These are phyloP conservation scores for Fusarium phyllophilum DNA, from an alignment of 2,329 filamentous ascomycete species.

Conservation along the genomic window DNA sequence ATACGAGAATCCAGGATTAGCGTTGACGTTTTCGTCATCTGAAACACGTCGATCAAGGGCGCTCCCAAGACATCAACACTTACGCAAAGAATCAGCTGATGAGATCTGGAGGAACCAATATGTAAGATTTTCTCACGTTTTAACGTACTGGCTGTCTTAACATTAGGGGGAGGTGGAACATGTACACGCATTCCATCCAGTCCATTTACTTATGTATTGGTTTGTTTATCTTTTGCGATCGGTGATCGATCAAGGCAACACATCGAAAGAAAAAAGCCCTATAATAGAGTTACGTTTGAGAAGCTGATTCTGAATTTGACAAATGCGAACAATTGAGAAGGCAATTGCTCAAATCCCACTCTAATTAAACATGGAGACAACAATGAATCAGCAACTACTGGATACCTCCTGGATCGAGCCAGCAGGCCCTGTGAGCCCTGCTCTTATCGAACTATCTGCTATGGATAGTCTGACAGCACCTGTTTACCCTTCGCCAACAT, in stretches of 20 bases:
- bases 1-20: neutral
- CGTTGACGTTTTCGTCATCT: neutral
- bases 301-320: neutral
- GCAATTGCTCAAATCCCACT: neutral
- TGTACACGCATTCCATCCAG: neutral
- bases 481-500: neutral
- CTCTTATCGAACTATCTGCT: neutral
- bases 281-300: neutral
- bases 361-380: neutral
- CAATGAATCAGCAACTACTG: neutral
- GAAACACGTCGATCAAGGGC: neutral
- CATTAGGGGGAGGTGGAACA: neutral
- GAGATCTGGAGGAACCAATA: neutral
- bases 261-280: neutral
- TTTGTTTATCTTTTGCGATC: neutral
- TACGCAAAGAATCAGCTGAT: neutral
- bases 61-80: neutral
- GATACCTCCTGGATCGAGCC: neutral
- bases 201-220: neutral
- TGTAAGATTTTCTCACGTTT: neutral
- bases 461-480: neutral
- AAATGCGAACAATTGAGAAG: neutral
- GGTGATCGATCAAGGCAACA: neutral
- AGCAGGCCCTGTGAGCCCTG: neutral
- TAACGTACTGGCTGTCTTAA: neutral